Base-by-base conservation (phyloP, 1,139 yeast species). In the Lodderomyces orthopsilosis region DNA sequence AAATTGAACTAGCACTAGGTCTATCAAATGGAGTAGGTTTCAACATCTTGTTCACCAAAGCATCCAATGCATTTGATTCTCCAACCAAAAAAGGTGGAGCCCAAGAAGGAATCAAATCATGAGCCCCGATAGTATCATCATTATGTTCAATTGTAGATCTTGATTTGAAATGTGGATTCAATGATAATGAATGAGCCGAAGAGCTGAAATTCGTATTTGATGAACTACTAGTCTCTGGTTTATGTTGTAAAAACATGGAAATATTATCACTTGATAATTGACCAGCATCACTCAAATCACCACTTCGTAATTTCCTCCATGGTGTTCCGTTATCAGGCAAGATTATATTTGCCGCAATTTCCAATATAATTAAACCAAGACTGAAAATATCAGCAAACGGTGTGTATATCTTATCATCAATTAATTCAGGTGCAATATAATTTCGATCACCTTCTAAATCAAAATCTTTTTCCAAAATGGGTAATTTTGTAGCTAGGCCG, bases 371-470 rank as follows among this genome's bases (percentile, higher is more conserved):
- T 47, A 94, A 71, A 0, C 98, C 99, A 38, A 91, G 76, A 26
- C 96, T 87, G 63, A 93, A 93, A 10, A 93, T 83, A 62, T 93
- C 99, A 0, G 98, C 98, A 47, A 93, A 91, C 52, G 87, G 90
- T 41, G 90, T 91, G 58, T 93, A 93, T 43, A 79, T 75, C 57
- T 89, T 90, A 45, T 79, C 82, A 35, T 91, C 81, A 45, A 93
- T 82, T 32, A 93, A 83, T 62, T 93, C 99, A 1, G 98, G 98
- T 0, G 99, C 98, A 65, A 93, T 93, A 63, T 93, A 93, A 62
- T 93, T 96, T 40, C 98, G 75, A 61, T 94, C 98, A 27, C 98
- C 98, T 65, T 94, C 98, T 51, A 96, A 77, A 62, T 93, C 98
- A 57, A 89, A 78, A 51, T 73, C 81, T 45, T 67, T 74, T 45